Percentiles rank a stretch among this genome's conserved stretches.
phyloP scores from a whole-genome alignment of 2,329 filamentous ascomycete genomes.

The Botrytis byssoidea region DNA sequence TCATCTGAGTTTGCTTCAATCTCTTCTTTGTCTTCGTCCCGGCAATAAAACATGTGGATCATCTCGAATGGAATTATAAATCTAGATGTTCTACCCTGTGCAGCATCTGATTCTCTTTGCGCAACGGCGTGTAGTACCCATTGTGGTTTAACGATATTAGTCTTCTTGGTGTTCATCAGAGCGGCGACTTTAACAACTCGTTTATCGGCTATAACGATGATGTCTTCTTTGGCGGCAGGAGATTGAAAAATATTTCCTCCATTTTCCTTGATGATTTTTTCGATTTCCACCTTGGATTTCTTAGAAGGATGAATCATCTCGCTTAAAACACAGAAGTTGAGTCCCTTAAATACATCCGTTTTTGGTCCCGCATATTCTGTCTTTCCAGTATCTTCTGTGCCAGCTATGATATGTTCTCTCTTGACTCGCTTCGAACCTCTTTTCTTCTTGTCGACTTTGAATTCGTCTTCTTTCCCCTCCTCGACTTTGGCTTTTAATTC shows the following conservation, averaged over 20 bases:
- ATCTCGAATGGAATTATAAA: slow-evolving; percentile 63
- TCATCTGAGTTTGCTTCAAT: slow-evolving; percentile 67
- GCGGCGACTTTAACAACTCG: slow-evolving; percentile 79
- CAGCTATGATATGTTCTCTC: slow-evolving; percentile 68
- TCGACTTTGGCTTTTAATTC: slow-evolving; percentile 68
- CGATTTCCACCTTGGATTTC: slow-evolving; percentile 75
- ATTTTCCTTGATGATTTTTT: slow-evolving; percentile 77
- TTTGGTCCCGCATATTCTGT: slow-evolving; percentile 55
- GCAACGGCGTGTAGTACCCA: slow-evolving; percentile 76
- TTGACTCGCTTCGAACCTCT: slow-evolving; percentile 62
- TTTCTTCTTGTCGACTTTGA: slow-evolving; percentile 68
- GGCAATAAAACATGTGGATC: slow-evolving; percentile 70
- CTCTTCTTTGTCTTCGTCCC: slow-evolving; percentile 52
- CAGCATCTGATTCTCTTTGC: slow-evolving; percentile 50
- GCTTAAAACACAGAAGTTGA: slow-evolving; percentile 81
- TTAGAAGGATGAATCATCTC: slow-evolving; percentile 69
- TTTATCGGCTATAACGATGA: slow-evolving; percentile 77
- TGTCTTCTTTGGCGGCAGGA: slow-evolving; percentile 58
- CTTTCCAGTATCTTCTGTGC: slow-evolving; percentile 55
- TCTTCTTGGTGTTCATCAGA: slow-evolving; percentile 67
- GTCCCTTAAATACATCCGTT: slow-evolving; percentile 67
- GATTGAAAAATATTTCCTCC: slow-evolving; percentile 79
- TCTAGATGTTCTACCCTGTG: slow-evolving; percentile 43
- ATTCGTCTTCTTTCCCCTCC: slow-evolving; percentile 70
- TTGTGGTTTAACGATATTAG: slow-evolving; percentile 71